Conservation (phyloP, 2,329 filamentous ascomycete genomes). For the Fusarium sublunatum region DNA sequence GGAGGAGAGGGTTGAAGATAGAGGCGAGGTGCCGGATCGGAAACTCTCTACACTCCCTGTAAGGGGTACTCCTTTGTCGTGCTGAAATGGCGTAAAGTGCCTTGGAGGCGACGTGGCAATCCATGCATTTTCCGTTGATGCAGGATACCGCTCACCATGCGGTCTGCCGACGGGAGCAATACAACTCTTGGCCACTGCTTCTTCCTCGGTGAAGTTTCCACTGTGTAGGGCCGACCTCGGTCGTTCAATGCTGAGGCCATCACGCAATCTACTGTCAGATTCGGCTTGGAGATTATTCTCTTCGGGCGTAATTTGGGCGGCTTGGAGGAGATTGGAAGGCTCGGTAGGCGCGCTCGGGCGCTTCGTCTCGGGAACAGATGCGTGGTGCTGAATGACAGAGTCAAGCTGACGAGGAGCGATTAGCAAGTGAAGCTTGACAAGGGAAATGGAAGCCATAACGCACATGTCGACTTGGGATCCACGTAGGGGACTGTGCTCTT, state of each 20-base stretch:
- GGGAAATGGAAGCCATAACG: conserved; percentile 40
- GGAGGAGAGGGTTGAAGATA: conserved; percentile 78
- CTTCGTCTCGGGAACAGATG: conserved; percentile 27
- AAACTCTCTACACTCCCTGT: conserved; percentile 52
- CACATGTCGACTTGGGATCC: conserved; percentile 75
- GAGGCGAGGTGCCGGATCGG: conserved; percentile 65
- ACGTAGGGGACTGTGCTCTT: conserved; percentile 78
- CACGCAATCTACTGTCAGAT: conserved; percentile 58
- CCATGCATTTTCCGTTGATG: conserved; percentile 55
- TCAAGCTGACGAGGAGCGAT: conserved; percentile 51
- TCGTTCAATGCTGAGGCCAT: conserved; percentile 77
- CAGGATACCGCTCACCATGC: conserved; percentile 35
- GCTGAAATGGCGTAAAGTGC: conserved; percentile 60
- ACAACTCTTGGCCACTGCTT: conserved; percentile 34
- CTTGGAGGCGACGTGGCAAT: conserved; percentile 67
- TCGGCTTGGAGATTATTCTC: conserved; percentile 33
- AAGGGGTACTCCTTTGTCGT: conserved; percentile 51
- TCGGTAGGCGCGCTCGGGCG: conserved; percentile 50
- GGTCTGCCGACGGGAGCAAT: conserved; percentile 2
- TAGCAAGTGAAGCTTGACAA: conserved; percentile 11
- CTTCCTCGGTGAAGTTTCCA: conserved; percentile 69
- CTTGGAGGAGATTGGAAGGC: conserved; percentile 57
- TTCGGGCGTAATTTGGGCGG: conserved; percentile 60
- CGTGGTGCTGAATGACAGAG: conserved; percentile 48
- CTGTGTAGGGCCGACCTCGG: conserved; percentile 81